Evolutionary conservation across 768 basidiomycete species (phyloP).

Genomic region (Auricularia auricula-judae): DNA sequence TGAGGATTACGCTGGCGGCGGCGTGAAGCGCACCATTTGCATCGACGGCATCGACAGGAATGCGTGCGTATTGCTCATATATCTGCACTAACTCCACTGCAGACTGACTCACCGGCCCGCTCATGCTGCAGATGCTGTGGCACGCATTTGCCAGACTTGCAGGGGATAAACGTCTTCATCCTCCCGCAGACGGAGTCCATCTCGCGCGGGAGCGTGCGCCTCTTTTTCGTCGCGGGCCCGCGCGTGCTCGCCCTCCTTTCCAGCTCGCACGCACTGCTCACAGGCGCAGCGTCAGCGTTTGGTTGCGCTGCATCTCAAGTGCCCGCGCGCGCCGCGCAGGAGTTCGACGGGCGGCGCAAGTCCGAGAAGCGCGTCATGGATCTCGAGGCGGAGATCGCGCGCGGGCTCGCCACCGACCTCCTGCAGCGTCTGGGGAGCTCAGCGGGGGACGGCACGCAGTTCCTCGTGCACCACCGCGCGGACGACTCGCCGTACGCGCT

Average conservation of each 20-base stretch:
- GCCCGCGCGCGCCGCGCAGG: constrained; percentile 54
- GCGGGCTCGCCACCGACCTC: constrained; percentile 29
- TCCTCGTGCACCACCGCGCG: constrained; percentile 39
- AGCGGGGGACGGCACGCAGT: constrained; percentile 11
- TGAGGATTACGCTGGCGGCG: constrained; percentile 40
- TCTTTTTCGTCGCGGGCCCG: constrained; percentile 77
- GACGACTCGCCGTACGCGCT: constrained; percentile 53
- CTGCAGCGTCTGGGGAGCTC: constrained; percentile 11
- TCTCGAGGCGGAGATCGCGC: constrained; percentile 53
- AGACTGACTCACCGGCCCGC: too few relatives aligned
- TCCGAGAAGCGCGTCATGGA: constrained; percentile 60
- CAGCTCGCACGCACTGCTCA: constrained; percentile 44
- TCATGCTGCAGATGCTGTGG: constrained; percentile 52
- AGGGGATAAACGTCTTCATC: constrained; percentile 62
- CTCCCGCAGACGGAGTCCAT: constrained; percentile 58
- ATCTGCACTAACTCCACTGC: too few relatives aligned
- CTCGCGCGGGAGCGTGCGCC: constrained; percentile 54
- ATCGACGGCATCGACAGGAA: constrained; percentile 78
- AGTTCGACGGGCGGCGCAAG: constrained; percentile 55
- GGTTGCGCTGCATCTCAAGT: constrained; percentile 60
- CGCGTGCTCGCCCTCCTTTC: constrained; percentile 56
- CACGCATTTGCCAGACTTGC: constrained; percentile 71
- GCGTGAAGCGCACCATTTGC: constrained; percentile 65
- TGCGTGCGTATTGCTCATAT: constrained; percentile 38
- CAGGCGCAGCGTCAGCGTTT: constrained; percentile 45